Evolutionary conservation across 2,329 filamentous ascomycete genomes (phyloP).

Genomic region (Rhynchosporium secalis): DNA sequence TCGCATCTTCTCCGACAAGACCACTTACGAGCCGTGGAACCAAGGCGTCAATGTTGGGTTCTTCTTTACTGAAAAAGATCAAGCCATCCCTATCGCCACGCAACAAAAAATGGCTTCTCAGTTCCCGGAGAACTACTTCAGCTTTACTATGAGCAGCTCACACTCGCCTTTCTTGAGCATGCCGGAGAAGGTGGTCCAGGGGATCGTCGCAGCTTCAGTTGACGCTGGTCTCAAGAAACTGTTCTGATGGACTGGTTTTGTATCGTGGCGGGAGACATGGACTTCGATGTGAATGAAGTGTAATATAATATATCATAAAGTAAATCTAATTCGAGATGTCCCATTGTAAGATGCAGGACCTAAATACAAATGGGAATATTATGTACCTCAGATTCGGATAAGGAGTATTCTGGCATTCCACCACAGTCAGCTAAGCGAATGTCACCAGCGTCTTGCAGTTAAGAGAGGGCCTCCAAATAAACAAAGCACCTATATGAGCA

Average conservation of each 20-base stretch:
- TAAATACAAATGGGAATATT: too few species aligned
- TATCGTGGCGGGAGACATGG: neutral
- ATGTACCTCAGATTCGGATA: too few species aligned
- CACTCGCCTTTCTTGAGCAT: slow-evolving; percentile 6
- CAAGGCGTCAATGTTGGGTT: neutral
- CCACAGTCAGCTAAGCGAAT: too few species aligned
- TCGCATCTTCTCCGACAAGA: neutral
- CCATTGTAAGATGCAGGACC: too few species aligned
- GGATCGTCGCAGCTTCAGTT: neutral
- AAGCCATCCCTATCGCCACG: neutral
- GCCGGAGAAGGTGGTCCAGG: neutral
- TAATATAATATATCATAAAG: too few species aligned
- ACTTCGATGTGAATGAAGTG: too few species aligned
- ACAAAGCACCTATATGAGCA: too few species aligned
- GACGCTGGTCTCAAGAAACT: neutral
- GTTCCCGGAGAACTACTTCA: neutral
- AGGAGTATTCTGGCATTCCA: too few species aligned
- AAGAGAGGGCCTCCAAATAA: too few species aligned
- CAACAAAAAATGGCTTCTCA: neutral
- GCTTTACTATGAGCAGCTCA: neutral
- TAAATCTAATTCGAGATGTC: too few species aligned
- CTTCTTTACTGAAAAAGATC: neutral
- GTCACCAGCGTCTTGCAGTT: too few species aligned
- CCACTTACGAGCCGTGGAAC: neutral
- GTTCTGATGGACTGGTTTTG: neutral